Conservation (phyloP, 169 alveolate genomes). For the Babesia sp. region DNA sequence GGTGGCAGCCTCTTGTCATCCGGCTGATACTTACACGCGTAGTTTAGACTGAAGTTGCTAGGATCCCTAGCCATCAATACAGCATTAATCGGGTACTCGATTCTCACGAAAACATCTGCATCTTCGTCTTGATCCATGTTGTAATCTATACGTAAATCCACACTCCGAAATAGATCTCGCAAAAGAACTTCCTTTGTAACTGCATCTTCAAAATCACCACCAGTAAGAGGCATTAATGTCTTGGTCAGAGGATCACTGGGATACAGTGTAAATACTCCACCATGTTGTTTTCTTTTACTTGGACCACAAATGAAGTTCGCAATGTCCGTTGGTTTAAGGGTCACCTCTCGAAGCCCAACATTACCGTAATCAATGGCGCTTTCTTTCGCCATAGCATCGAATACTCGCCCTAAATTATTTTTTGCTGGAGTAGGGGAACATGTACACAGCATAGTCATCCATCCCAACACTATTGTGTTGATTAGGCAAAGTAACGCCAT, state of each 20-base stretch:
- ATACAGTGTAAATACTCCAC: not conserved
- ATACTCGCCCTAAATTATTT: too few species aligned
- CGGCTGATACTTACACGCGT: constrained; percentile 42
- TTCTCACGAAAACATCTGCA: not conserved
- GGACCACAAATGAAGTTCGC: not conserved
- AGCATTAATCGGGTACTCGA: constrained; percentile 27
- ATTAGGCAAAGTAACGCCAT: too few species aligned
- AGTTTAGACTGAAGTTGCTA: constrained; percentile 44
- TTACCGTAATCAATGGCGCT: too few species aligned
- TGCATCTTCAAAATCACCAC: not conserved
- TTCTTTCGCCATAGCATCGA: too few species aligned
- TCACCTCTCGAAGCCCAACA: too few species aligned
- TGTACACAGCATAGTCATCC: too few species aligned
- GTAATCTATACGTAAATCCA: not conserved
- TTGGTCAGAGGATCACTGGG: constrained; percentile 16
- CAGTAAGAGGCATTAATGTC: not conserved
- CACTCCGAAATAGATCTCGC: constrained; percentile 1
- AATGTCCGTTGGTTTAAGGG: too few species aligned
- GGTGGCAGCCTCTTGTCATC: not conserved
- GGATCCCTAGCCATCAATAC: constrained; percentile 47
- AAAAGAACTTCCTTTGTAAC: not conserved
- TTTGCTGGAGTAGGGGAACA: too few species aligned
- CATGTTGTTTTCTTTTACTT: not conserved
- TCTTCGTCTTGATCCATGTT: not conserved
- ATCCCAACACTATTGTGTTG: too few species aligned